Evolutionary conservation across 805 yeast species (phyloP).

Genomic region (Lipomyces yamanashiensis): DNA sequence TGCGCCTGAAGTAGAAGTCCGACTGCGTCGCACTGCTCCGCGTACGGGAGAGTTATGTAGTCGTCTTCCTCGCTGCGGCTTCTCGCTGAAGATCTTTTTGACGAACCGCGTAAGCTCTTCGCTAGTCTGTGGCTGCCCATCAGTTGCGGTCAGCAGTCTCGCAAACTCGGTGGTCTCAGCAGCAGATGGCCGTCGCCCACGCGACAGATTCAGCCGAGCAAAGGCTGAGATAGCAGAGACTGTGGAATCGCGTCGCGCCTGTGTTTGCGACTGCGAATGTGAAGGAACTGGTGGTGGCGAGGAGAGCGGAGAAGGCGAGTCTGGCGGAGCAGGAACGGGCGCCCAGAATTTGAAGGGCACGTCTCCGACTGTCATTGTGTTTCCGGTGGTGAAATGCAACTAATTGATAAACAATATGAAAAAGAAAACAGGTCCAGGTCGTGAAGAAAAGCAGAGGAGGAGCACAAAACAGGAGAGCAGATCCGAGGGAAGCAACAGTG

Average conservation of each 20-base stretch:
- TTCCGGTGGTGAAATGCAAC: background rate
- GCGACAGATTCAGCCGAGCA: conserved; percentile 16
- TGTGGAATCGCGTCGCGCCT: conserved; percentile 17
- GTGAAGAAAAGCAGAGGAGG: background rate
- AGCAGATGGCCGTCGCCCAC: conserved; percentile 13
- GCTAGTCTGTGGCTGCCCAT: conserved; percentile 1
- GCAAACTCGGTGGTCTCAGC: conserved; percentile 16
- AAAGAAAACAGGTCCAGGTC: background rate
- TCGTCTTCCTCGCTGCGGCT: background rate
- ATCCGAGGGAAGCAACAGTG: no score
- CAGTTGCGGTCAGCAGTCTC: conserved; percentile 10
- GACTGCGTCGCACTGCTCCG: background rate
- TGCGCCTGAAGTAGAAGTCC: background rate
- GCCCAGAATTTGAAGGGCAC: background rate
- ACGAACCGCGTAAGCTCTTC: conserved; percentile 15
- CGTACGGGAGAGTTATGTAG: conserved; percentile 2
- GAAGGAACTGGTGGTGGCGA: background rate
- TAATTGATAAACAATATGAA: background rate
- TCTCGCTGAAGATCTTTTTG: conserved; percentile 3
- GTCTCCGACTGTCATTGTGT: conserved; percentile 1
- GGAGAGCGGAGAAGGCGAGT: conserved; percentile 3
- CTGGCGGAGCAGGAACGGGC: conserved; percentile 1
- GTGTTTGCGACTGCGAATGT: background rate
- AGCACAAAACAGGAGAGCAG: background rate
- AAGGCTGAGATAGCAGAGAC: conserved; percentile 18